These are phyloP conservation scores for Salix exigua DNA, from an alignment of 345 rosid species.

Conservation along the genomic window DNA sequence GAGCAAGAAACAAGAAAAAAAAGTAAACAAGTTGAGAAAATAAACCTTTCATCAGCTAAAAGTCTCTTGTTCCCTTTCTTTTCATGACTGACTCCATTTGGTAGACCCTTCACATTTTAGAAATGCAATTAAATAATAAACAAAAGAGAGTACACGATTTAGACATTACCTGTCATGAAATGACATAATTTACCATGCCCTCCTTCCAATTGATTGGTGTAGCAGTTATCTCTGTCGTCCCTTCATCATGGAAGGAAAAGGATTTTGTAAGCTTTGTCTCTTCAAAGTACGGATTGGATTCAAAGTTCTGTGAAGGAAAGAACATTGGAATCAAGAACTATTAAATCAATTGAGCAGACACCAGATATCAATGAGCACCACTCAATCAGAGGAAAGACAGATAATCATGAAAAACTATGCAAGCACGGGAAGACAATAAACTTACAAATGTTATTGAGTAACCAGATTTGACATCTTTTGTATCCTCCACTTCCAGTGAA, in stretches of 20 bases:
- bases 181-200: conserved; percentile 54
- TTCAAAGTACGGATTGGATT: conserved; percentile 76
- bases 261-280: conserved; percentile 74
- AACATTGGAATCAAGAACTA: not conserved
- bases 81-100: conserved; percentile 77
- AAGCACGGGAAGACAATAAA: conserved; percentile 10
- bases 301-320: conserved; percentile 53
- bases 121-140: conserved; percentile 10
- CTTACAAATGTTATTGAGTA: conserved; percentile 84
- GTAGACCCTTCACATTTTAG: conserved; percentile 53
- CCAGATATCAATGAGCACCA: not conserved
- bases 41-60: conserved; percentile 66
- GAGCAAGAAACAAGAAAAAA: not conserved
- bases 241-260: conserved; percentile 81
- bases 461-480: conserved; percentile 86
- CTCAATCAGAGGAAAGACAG: not conserved
- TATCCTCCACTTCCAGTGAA: conserved; percentile 83
- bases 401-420: not conserved
- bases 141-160: not conserved
- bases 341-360: not conserved
- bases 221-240: conserved; percentile 64
- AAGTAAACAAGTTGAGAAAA: not conserved
- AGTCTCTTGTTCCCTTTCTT: conserved; percentile 86
- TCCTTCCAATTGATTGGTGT: conserved; percentile 89
- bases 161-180: not conserved